Evolutionary conservation across 768 basidiomycete species (phyloP).

Genomic region (Hemileccinum impolitum): DNA sequence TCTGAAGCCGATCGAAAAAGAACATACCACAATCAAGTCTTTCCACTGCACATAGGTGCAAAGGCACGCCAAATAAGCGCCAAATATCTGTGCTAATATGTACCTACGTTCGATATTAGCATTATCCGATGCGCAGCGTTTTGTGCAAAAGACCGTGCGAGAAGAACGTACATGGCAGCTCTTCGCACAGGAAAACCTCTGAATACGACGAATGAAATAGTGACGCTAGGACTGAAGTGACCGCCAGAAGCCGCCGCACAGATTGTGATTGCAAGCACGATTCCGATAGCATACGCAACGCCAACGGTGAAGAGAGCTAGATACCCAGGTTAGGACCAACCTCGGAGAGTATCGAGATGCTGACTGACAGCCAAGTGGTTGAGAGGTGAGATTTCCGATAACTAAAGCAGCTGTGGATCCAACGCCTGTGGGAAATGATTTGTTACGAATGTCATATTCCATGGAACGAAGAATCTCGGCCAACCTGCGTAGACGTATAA

Average conservation of each 20-base stretch:
- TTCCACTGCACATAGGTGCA: conserved; percentile 63
- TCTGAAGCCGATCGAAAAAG: conserved; percentile 38
- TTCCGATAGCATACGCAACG: conserved; percentile 55
- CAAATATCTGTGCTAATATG: conserved; percentile 62
- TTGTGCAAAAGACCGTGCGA: conserved; percentile 8
- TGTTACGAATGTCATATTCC: neutral
- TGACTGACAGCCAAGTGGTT: conserved; percentile 49
- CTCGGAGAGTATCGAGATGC: neutral
- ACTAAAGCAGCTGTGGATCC: conserved; percentile 52
- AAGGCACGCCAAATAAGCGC: conserved; percentile 60
- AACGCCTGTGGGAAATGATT: conserved; percentile 36
- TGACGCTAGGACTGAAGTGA: conserved; percentile 65
- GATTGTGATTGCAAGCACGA: conserved; percentile 53
- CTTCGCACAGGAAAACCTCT: conserved; percentile 53
- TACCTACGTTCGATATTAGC: conserved; percentile 43
- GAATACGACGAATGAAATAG: conserved; percentile 49
- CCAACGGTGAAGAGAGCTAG: conserved; percentile 57
- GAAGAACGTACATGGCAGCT: conserved; percentile 42
- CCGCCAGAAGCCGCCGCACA: conserved; percentile 55
- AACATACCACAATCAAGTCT: conserved; percentile 44
- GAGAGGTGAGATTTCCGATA: conserved; percentile 43
- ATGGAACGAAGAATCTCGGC: conserved; percentile 5
- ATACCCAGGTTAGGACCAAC: neutral
- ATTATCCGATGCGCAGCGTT: neutral
- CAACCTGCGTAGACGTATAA: conserved; percentile 55